Evolutionary conservation across 352 stramenopile genomes (phyloP), one percentile per base, ranked within the genome.

Genomic region (Pythium plurisporium): DNA sequence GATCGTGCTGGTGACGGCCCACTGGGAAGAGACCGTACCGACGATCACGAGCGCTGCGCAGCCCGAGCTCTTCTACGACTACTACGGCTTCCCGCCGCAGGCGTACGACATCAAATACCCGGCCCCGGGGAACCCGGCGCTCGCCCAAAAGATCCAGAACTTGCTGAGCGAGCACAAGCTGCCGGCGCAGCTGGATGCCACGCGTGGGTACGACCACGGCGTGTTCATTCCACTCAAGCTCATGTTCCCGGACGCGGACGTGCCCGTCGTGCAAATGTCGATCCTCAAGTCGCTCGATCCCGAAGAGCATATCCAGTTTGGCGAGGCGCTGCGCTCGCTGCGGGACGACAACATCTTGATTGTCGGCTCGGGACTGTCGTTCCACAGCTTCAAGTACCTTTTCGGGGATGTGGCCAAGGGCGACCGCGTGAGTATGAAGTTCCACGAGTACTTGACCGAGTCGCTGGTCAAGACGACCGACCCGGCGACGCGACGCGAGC

Each of bases 191-290:
- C 55, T 91, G 0, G 64, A 92, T 34, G 41, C 60, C 4, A 58
- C 76, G 15, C 74, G 91, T 25, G 87, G 87, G 4, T 96, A 86
- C 52, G 92, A 98, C 69, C 93, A 97, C 76, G 91, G 93, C 14
- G 75, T 95, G 14, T 97, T 97, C 61, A 77, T 98, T n/a, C 90
- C 91, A 6, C 73, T 98, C 51, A 85, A 93, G 56, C 47, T 96
- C 29, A 91, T 96, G 64, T 90, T 86, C 41, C 87, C 89, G 1
- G 67, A 93, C 23, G 88, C 85, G 8, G 74, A 96, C 49, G 84
- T 97, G 26, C 92, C 92, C 0, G 78, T 97, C 14, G 82, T 97
- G 3, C 45, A 57, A 33, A 36, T 56, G 36, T 47, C 47, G 2
- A 55, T 55, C 15, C 4, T 55, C 11, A 46, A 25, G 15, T 79